Evolutionary conservation across 345 rosid species (phyloP).

Genomic region (Eucalyptus marginata): DNA sequence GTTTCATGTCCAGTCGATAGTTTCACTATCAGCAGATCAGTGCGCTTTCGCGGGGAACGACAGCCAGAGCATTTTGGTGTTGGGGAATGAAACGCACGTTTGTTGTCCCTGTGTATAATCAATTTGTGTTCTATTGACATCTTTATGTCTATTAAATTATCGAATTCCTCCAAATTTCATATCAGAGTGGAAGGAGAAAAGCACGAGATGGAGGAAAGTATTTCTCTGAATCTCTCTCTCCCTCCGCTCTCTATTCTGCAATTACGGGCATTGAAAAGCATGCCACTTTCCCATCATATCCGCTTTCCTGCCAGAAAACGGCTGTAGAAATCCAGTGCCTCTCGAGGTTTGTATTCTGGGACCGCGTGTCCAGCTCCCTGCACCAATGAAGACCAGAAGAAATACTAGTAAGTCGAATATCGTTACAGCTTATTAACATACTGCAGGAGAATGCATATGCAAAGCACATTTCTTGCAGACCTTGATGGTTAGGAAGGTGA

Average conservation of each 20-base stretch:
- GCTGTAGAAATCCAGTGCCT: conserved; percentile 70
- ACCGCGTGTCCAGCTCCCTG: conserved; percentile 92
- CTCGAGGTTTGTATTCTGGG: conserved; percentile 78
- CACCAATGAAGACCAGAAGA: background rate
- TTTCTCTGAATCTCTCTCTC: background rate
- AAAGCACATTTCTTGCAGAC: conserved; percentile 1
- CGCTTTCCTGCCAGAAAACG: conserved; percentile 51
- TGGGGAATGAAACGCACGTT: background rate
- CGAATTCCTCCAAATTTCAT: background rate
- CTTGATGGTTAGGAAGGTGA: conserved; percentile 78
- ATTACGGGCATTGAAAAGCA: background rate
- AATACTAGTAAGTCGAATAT: background rate
- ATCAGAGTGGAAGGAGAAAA: background rate
- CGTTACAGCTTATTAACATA: background rate
- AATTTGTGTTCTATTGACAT: background rate
- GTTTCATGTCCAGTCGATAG: background rate
- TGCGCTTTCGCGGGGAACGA: background rate
- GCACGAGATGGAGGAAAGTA: background rate
- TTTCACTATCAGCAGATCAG: background rate
- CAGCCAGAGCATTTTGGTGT: background rate
- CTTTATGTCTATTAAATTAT: background rate
- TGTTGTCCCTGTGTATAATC: background rate
- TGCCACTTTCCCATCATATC: conserved; percentile 5
- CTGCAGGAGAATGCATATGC: background rate
- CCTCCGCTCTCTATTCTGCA: background rate